Base-by-base conservation (phyloP, 177 flowering plant genomes). In the Vitis hybrid region DNA sequence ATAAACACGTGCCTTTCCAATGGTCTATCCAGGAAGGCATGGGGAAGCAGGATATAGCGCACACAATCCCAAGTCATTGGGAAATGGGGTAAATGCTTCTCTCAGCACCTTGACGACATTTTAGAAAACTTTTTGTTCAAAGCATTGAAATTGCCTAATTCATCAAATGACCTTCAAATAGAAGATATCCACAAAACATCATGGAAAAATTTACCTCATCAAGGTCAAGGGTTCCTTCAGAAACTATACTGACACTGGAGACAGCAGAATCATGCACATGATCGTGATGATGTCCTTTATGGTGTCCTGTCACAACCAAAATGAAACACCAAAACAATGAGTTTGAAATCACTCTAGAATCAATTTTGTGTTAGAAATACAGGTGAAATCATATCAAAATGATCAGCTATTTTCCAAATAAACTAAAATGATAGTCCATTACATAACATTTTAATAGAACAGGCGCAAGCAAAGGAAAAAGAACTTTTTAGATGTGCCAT, bases 231-330 rank as follows among this genome's bases (percentile, higher is more conserved):
- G 82, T 84, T 65, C 96, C 97, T 70, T 95, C 98, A 39, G 85
- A 83, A 74, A 93, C 97, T 74, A 95, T 93, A 67, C 90, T 90
- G 65, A 93, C 97, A 81, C 98, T 93, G 53, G 98, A 83, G 18
- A 95, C 97, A 53, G 97, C 84, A 72, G 94, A 89, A 85, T 95
- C 98, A 79, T 95, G 99, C 12, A 65, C 75, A 75, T 89, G 99
- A 64, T 84, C 82, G 66, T 90, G 94, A 71, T 81, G 88, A 82
- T 90, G 93, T 62, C 79, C 86, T 55, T 72, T 70, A 53, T 78
- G 82, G 76, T 87, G 82, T 11, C 76, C 98, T 90, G 79, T 48
- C 48, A 71, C 64, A 66, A 62, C 13, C 71, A 72, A 56, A 62
- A 56, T 65, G 59, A 64, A 22, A 55, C 6, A 3, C 31, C 31